These are phyloP conservation scores for Annulohypoxylon bovei DNA, from an alignment of 495 filamentous ascomycete genomes.

Conservation along the genomic window DNA sequence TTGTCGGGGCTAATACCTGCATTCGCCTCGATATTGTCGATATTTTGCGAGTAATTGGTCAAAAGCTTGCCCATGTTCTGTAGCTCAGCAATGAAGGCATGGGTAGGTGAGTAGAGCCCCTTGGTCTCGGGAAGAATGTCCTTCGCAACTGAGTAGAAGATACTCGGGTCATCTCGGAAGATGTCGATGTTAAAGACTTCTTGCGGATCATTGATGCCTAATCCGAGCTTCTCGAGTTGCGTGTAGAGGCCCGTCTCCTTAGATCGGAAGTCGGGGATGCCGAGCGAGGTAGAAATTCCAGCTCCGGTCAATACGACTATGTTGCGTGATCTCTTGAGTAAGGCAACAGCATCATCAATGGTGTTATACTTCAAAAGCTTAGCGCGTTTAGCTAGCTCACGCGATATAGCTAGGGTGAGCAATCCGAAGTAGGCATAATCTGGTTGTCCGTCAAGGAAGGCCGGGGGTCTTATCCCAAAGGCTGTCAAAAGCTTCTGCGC, in stretches of 20 bases:
- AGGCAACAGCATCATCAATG: conserved; percentile 83
- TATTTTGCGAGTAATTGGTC: conserved; percentile 98
- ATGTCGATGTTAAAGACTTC: conserved; percentile 92
- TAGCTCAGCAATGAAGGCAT: conserved; percentile 94
- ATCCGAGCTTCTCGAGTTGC: conserved; percentile 72
- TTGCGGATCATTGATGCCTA: conserved; percentile 81
- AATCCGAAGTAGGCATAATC: conserved; percentile 80
- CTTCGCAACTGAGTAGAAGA: conserved; percentile 92
- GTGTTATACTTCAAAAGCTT: conserved; percentile 86
- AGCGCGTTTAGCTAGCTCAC: conserved; percentile 82
- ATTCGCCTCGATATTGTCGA: conserved; percentile 92
- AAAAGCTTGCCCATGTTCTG: conserved; percentile 90
- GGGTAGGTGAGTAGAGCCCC: conserved; percentile 82
- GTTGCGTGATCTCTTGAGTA: conserved; percentile 79
- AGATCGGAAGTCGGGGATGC: conserved; percentile 88
- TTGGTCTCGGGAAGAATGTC: conserved; percentile 83
- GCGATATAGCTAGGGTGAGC: conserved; percentile 77
- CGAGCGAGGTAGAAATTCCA: conserved; percentile 89
- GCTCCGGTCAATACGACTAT: conserved; percentile 95
- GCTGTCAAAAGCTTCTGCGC: conserved; percentile 89
- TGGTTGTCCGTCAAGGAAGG: conserved; percentile 76
- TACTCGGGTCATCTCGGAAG: conserved; percentile 85
- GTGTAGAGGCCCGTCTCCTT: conserved; percentile 89
- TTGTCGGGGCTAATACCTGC: conserved; percentile 86
- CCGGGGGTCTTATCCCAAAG: conserved; percentile 84